These are phyloP conservation scores for Penicillium sp. DNA, from an alignment of 2,329 filamentous ascomycete genomes.

Conservation along the genomic window DNA sequence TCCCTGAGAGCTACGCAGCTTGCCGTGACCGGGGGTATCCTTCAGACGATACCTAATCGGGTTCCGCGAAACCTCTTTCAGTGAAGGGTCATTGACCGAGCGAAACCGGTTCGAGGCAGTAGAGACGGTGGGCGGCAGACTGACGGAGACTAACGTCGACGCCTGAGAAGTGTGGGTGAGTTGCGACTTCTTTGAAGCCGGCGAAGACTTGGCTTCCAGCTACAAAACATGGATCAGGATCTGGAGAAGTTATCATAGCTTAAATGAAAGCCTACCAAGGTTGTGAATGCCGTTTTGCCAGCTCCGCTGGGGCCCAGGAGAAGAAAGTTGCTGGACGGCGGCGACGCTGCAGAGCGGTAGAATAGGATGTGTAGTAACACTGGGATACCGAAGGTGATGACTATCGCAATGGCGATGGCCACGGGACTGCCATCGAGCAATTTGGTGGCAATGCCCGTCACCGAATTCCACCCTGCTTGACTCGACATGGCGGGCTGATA, in stretches of 20 bases:
- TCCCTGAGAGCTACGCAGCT: conserved; percentile 65
- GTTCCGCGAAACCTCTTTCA: conserved; percentile 50
- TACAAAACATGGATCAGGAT: conserved; percentile 13
- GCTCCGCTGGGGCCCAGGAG: conserved; percentile 73
- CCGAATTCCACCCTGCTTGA: conserved; percentile 36
- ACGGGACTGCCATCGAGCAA: conserved; percentile 42
- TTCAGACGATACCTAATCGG: conserved; percentile 38
- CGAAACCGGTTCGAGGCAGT: conserved; percentile 60
- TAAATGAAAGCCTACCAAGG: conserved; percentile 54
- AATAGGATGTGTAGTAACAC: conserved; percentile 72
- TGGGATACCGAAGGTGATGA: conserved; percentile 69
- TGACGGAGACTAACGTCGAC: conserved; percentile 53
- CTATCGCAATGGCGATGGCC: conserved; percentile 60
- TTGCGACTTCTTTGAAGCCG: conserved; percentile 31
- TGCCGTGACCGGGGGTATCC: conserved; percentile 94
- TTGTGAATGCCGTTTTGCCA: conserved; percentile 86
- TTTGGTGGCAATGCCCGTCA: conserved; percentile 38
- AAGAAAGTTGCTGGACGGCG: conserved; percentile 68
- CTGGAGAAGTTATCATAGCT: not conserved
- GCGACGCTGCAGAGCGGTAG: conserved; percentile 59
- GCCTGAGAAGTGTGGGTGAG: conserved; percentile 61
- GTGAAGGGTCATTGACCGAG: conserved; percentile 60
- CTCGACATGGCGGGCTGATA: conserved; percentile 25
- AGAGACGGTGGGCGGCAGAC: conserved; percentile 50
- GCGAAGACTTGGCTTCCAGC: conserved; percentile 45